Conservation (phyloP, 2,329 filamentous ascomycete genomes). For the Aspergillus pseudotamarii region DNA sequence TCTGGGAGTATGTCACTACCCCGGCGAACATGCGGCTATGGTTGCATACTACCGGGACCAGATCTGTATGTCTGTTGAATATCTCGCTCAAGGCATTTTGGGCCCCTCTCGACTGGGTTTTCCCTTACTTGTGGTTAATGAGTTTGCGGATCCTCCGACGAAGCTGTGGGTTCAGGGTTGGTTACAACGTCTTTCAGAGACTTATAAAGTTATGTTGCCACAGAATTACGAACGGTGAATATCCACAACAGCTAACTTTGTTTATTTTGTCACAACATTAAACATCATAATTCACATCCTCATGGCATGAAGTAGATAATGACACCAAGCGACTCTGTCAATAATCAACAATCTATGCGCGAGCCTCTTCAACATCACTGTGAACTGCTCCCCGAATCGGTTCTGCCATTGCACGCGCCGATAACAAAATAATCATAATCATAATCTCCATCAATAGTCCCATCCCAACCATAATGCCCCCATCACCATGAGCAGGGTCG, state of each 20-base stretch:
- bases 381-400: conserved; percentile 16
- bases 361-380: background rate
- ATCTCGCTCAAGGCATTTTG: conserved; percentile 25
- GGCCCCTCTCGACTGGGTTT: conserved; percentile 33
- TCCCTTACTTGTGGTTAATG: conserved; percentile 28
- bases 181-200: conserved; percentile 26
- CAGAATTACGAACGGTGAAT: conserved; percentile 16
- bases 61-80: conserved; percentile 36
- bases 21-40: conserved; percentile 28
- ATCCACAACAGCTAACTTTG: background rate
- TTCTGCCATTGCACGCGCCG: conserved; percentile 25
- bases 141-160: conserved; percentile 27
- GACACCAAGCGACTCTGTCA: background rate
- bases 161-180: conserved; percentile 28
- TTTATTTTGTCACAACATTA: background rate
- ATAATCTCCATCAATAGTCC: conserved; percentile 31
- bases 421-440: conserved; percentile 21
- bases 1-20: conserved; percentile 23
- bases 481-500: conserved; percentile 20
- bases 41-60: conserved; percentile 29
- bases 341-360: background rate
- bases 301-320: background rate
- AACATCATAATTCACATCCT: background rate
- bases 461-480: conserved; percentile 24
- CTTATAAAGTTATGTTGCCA: conserved; percentile 28